A percentile compares a stretch with the other conserved stretches of the same genome.
These are phyloP conservation scores for Strobilomyces dryophilus DNA, from an alignment of 768 basidiomycete genomes.

Conservation along the genomic window DNA sequence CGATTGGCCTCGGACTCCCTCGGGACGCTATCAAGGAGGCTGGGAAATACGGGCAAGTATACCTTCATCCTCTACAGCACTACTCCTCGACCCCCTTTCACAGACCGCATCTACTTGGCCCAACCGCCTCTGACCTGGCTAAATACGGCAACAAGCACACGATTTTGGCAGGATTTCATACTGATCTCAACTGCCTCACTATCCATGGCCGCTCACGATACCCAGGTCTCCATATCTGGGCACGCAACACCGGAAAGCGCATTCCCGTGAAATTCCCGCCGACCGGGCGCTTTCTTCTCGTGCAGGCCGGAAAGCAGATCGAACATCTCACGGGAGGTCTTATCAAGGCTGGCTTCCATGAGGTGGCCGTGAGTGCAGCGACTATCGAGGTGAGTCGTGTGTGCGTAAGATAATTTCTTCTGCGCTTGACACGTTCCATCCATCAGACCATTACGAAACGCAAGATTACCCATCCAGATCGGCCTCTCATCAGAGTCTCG, in stretches of 20 bases:
- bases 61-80: neutral
- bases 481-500: slow-evolving; percentile 93
- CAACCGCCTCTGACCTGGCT: slow-evolving; percentile 85
- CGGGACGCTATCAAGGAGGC: slow-evolving; percentile 70
- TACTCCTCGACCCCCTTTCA: neutral
- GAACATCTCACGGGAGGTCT: slow-evolving; percentile 83
- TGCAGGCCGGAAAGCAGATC: slow-evolving; percentile 95
- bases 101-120: slow-evolving; percentile 85
- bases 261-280: slow-evolving; percentile 84
- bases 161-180: slow-evolving; percentile 92
- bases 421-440: neutral
- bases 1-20: slow-evolving; percentile 76
- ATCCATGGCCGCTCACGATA: slow-evolving; percentile 85
- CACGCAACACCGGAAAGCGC: slow-evolving; percentile 86
- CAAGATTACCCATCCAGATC: slow-evolving; percentile 53
- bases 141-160: slow-evolving; percentile 77
- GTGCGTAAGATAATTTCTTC: neutral
- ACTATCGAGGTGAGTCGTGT: slow-evolving; percentile 58
- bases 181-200: slow-evolving; percentile 92
- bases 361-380: slow-evolving; percentile 84
- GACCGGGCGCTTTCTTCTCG: slow-evolving; percentile 76
- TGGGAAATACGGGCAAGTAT: slow-evolving; percentile 73
- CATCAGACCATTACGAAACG: slow-evolving; percentile 60
- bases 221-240: slow-evolving; percentile 92
- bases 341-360: slow-evolving; percentile 91